Base-by-base conservation (phyloP, 805 yeast genomes). In the Ogataea pini region DNA sequence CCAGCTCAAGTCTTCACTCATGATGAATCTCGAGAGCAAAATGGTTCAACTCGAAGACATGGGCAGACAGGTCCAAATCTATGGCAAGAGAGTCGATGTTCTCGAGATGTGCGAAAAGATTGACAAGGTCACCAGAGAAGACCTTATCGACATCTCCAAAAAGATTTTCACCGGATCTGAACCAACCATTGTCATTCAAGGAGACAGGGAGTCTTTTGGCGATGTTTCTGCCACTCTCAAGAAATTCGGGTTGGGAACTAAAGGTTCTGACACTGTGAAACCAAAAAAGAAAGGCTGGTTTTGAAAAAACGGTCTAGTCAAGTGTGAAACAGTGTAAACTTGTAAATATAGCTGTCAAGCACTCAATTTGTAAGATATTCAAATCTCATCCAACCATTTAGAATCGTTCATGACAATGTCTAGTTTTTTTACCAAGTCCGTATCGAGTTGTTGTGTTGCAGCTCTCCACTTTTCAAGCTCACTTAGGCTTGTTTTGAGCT, bases 1-100 rank as follows among this genome's bases (percentile, higher is more conserved):
- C 67, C 98, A 92, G 72, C 77, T 94, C 51, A 82, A 88, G 37
- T 83, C 94, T 3, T 86, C 96, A 7, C 72, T 94, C 50, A 75
- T 92, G 65, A 92, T 92, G 96, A 92, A 91, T 61, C 76, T 91
- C 40, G 99, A 94, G 67, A 84, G 94, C 55, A 89, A 87, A 64
- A 77, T 92, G 75, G 95, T 95, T n/a, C 91, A 89, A 62, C 73
- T 94, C 47, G 99, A 94, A 69, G 99, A 94, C 61, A 75, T 91
- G 69, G 98, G 98, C 12, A 82, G 98, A 67, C 99, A 94, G 67
- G 82, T 94, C 20, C 96, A 88, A 67, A 80, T 88, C 39, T 89
- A 86, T 63, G 89, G 89, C 36, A 78, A 78, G 55, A 80, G 86
- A 55, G 78, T 91, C 7, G 81, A 87, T 12, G 84, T 89, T 7